Conservation (phyloP, 2,329 filamentous ascomycete genomes). For the Penicillium concentricum region DNA sequence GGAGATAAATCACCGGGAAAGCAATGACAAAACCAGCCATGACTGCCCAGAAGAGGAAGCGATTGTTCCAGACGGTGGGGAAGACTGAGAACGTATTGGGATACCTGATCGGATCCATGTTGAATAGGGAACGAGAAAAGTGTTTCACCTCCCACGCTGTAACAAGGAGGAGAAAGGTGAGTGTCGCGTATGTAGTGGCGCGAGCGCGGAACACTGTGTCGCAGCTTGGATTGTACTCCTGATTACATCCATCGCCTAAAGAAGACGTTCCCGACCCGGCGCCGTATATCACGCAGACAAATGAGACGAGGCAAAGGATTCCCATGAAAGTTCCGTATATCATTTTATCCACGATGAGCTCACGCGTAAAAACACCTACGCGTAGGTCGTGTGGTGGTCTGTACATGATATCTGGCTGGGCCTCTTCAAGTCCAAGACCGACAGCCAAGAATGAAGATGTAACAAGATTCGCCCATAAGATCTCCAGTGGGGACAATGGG, state of each 20-base stretch:
- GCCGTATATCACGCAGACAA: constrained; percentile 41
- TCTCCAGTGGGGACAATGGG: constrained; percentile 78
- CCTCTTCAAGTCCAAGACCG: constrained; percentile 76
- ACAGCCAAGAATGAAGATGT: constrained; percentile 85
- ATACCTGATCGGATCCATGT: constrained; percentile 52
- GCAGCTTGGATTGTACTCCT: constrained; percentile 49
- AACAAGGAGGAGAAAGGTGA: constrained; percentile 74
- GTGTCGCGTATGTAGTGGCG: constrained; percentile 69
- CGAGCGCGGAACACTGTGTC: constrained; percentile 64
- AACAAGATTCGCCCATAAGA: constrained; percentile 90
- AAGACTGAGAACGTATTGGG: constrained; percentile 65
- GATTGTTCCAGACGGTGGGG: constrained; percentile 65
- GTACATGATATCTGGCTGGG: constrained; percentile 72
- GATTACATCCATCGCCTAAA: constrained; percentile 57
- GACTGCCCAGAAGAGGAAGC: constrained; percentile 68
- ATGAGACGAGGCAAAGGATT: constrained; percentile 43
- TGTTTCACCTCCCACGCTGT: constrained; percentile 77
- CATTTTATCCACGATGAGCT: constrained; percentile 43
- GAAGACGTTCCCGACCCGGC: constrained; percentile 44
- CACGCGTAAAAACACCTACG: constrained; percentile 42
- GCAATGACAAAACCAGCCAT: constrained; percentile 55
- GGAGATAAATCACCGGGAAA: constrained; percentile 65
- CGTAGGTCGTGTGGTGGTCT: constrained; percentile 69
- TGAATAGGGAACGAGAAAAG: constrained; percentile 72
- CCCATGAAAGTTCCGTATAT: constrained; percentile 48